These are phyloP conservation scores for Torulaspora microellipsoides DNA, from an alignment of 805 yeast species.

Conservation along the genomic window DNA sequence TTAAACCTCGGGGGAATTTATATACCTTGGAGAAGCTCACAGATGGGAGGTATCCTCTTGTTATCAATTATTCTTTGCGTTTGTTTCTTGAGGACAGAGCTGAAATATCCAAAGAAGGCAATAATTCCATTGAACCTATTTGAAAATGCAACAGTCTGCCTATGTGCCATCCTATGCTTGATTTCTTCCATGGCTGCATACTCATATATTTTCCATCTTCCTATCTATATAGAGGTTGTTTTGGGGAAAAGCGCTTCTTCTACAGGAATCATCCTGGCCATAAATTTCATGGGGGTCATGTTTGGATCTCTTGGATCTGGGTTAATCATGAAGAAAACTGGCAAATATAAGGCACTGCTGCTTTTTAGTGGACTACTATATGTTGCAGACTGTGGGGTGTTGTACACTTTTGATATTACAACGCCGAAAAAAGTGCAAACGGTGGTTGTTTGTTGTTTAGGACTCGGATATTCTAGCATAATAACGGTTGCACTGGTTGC, in stretches of 20 bases:
- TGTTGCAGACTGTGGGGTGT: constrained; percentile 2
- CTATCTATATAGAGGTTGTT: constrained; percentile 7
- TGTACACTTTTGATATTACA: constrained; percentile 1
- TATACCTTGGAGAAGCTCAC: constrained; percentile 9
- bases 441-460: constrained; percentile 4
- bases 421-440: constrained; percentile 3
- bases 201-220: constrained; percentile 10
- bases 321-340: constrained; percentile 6
- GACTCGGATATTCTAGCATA: constrained; percentile 5
- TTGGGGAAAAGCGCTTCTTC: constrained; percentile 7
- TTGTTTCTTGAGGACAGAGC: constrained; percentile 7
- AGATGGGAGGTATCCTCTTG: constrained; percentile 6
- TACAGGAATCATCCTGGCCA: constrained; percentile 8
- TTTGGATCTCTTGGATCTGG: constrained; percentile 9
- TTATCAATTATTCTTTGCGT: neutral
- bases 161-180: constrained; percentile 5
- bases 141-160: constrained; percentile 4
- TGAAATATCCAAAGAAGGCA: constrained; percentile 5
- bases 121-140: constrained; percentile 7
- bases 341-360: constrained; percentile 2
- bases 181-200: constrained; percentile 9
- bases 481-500: constrained; percentile 9
- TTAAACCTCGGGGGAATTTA: constrained; percentile 9
- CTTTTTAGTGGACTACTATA: constrained; percentile 3
- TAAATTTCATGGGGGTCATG: constrained; percentile 8